phyloP scores from a whole-genome alignment of 805 yeast genomes.

The Nakazawaea laoshanensis region DNA sequence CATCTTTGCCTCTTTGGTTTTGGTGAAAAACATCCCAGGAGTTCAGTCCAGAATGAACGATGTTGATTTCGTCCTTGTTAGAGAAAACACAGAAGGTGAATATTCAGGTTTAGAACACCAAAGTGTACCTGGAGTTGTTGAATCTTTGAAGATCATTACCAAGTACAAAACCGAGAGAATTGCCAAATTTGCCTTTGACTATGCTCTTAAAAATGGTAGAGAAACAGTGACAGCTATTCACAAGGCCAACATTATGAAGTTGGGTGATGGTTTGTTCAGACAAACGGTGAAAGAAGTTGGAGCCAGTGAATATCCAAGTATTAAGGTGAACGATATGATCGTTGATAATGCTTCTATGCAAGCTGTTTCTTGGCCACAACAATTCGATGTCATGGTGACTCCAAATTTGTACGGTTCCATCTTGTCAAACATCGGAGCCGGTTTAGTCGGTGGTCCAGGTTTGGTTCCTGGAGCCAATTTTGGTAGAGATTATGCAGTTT shows the following conservation, averaged over 20 bases:
- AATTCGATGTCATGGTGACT: slow-evolving; percentile 94
- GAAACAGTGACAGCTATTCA: slow-evolving; percentile 92
- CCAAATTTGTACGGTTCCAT: slow-evolving; percentile 98
- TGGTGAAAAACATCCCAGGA: slow-evolving; percentile 91
- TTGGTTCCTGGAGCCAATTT: slow-evolving; percentile 97
- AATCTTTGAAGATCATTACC: slow-evolving; percentile 91
- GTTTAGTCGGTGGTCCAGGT: slow-evolving; percentile 96
- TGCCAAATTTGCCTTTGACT: slow-evolving; percentile 95
- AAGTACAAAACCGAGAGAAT: slow-evolving; percentile 93
- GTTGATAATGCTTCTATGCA: slow-evolving; percentile 99
- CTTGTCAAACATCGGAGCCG: slow-evolving; percentile 96
- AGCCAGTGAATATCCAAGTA: slow-evolving; percentile 76
- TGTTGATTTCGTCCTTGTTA: slow-evolving; percentile 87
- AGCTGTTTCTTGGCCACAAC: slow-evolving; percentile 97
- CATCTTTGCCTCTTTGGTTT: slow-evolving; percentile 90
- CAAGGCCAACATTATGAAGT: slow-evolving; percentile 98
- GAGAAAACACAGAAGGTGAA: slow-evolving; percentile 99
- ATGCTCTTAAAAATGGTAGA: slow-evolving; percentile 88
- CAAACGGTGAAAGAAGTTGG: slow-evolving; percentile 84
- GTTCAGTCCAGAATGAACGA: slow-evolving; percentile 83
- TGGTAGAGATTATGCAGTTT: slow-evolving; percentile 95
- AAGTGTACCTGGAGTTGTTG: slow-evolving; percentile 96
- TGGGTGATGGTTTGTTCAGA: slow-evolving; percentile 97
- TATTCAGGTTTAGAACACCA: slow-evolving; percentile 98
- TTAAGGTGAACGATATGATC: slow-evolving; percentile 83